Base-by-base conservation (phyloP, 192 early-diverging fungal species). In the Thamnidium elegans region DNA sequence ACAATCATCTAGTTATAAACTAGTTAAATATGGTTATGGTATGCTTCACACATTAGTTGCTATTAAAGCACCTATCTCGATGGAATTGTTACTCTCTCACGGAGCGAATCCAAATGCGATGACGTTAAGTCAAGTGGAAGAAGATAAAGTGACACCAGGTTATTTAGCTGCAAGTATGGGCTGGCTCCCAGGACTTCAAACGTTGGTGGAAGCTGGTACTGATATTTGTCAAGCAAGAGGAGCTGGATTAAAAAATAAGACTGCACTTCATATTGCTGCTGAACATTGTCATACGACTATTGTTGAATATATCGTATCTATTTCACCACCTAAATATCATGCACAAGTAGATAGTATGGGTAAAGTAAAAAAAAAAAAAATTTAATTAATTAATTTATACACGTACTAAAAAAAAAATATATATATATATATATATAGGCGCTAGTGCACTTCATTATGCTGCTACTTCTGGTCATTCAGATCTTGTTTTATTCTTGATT, bases 61-160 rank as follows among this genome's bases (percentile, higher is more conserved):
- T 17, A 58, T 58, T 11, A 67, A 71, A 31, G 55, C 66, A 7
- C n/a, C 54, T 26, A 14, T 34, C 17, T 59, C 63, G 4, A 46
- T 76, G 15, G 70, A 71, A 7, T 8, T 71, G 4, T 44, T 76
- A 14, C 51, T 76, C 13, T 46, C 68, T 9, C 65, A 70, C 45
- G 74, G 74, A 7, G 74, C 74, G 4, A 76, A 76, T 55, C 70
- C 69, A 4, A 65, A 72, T 58, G 74, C 74, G 0, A 65, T 65
- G 50, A 63, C 70, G 4, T 51, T 76, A 0, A 59, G 60, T 45
- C 46, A 43, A 6, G n/a, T 23, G 4, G 74, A 76, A 39, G 74
- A 71, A 44, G 74, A 76, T 11, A 71, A 72, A 48, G 58, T 68
- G 3, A 61, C 69, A 21, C 69, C 74, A 7, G 51, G 65, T 30